Percentiles rank a stretch among this genome's conserved stretches.
Evolutionary conservation across 257 asterid species (phyloP).

Genomic region (Solanum pinnatisectum): DNA sequence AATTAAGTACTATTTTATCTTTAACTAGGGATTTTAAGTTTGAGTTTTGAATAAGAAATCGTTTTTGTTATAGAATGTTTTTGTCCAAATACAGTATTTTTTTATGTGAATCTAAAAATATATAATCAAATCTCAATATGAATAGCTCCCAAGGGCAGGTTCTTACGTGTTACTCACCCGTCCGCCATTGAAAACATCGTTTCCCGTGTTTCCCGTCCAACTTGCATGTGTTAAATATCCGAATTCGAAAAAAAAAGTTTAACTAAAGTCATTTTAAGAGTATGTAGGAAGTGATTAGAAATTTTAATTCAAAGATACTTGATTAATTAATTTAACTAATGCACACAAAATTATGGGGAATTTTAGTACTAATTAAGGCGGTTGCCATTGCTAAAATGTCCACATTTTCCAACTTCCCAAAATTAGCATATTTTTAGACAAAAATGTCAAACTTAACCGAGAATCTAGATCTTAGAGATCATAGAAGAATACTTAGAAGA

Average conservation of each 20-base stretch:
- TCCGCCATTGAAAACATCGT: no score
- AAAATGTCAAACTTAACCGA: background rate
- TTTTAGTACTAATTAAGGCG: background rate
- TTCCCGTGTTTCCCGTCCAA: no score
- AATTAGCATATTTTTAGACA: background rate
- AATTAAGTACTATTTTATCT: background rate
- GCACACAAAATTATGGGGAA: background rate
- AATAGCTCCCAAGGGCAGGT: background rate
- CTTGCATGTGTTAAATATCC: no score
- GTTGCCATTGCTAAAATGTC: background rate
- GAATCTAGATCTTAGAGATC: background rate
- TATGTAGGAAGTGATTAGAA: background rate
- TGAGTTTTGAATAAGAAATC: fast-evolving
- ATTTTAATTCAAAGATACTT: background rate
- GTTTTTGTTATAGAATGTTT: background rate
- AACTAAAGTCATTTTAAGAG: background rate
- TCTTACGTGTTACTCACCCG: no score
- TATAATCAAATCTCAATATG: fast-evolving
- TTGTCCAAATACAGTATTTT: background rate
- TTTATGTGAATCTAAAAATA: background rate
- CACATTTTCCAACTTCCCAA: background rate
- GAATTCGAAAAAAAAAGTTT: background rate
- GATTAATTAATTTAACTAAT: background rate
- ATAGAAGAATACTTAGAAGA: background rate
- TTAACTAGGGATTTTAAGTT: background rate